Evolutionary conservation across 1,284 basidiomycete species (phyloP), one percentile per base, ranked within the genome.

Genomic region (Phlebopus sp.): DNA sequence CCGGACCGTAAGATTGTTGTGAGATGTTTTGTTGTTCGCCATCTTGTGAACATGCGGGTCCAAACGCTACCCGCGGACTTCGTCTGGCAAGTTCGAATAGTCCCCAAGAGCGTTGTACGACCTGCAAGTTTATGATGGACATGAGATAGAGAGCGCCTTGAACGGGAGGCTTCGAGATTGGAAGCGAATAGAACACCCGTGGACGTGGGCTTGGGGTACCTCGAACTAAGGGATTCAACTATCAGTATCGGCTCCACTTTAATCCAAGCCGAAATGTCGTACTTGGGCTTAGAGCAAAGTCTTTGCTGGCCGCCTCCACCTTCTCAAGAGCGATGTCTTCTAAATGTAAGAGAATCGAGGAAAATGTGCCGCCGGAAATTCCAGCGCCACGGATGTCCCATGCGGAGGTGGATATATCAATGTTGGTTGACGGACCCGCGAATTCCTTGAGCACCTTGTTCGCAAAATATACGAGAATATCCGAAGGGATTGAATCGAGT

Each of bases 41-140:
- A 18, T 10, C 37, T 23, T 46, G 32, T 36, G 34, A 13, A 37
- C 2, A 29, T 29, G 46, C 35, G 19, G 40, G 17, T 11, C 15
- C 27, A 10, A 56, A 17, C 50, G 56, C 47, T 48, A 55, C 54
- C 49, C 54, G 49, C 41, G 61, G 54, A 57, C 54, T 54, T 57
- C 57, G 48, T 53, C 55, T 44, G 15, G 55, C 38, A 43, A 59
- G 37, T 37, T 86, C 77, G 42, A 83, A 75, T 25, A 95, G 72
- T 10, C 84, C 90, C 73, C 84, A 90, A 18, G 90, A 84, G 46
- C 92, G 82, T 54, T 90, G 83, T 31, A 93, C 87, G 27, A 92
- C 68, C 15, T 81, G 69, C 29, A 75, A 72, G 62, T 96, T 91
- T 39, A 75, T 59, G 1, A 70, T 52, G 11, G 71, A 67, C 82